Evolutionary conservation across 2,329 filamentous ascomycete genomes (phyloP).

Genomic region (Phialophora chinensis): DNA sequence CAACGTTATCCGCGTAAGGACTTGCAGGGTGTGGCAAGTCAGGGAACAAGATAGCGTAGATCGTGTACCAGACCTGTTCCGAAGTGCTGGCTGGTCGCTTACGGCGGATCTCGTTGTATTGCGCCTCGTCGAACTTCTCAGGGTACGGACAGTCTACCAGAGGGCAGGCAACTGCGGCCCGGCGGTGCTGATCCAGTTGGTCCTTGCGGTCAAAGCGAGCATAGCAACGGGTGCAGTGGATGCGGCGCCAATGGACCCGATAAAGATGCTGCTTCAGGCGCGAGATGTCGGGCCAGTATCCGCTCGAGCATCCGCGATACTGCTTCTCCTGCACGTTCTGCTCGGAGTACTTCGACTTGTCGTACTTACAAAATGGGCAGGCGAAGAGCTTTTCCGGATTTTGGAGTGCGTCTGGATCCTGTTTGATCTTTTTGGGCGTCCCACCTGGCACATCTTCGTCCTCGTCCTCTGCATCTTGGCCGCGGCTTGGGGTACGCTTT

Average conservation of each 20-base stretch:
- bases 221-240: conserved; percentile 35
- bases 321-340: conserved; percentile 36
- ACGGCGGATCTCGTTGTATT: conserved; percentile 35
- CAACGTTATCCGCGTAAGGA: conserved; percentile 36
- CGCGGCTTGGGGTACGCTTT: conserved; percentile 23
- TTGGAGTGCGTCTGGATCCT: conserved; percentile 22
- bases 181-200: conserved; percentile 30
- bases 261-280: conserved; percentile 40
- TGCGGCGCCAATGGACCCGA: conserved; percentile 36
- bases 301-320: conserved; percentile 37
- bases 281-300: conserved; percentile 38
- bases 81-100: conserved; percentile 34
- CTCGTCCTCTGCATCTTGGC: conserved; percentile 29
- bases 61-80: conserved; percentile 38
- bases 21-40: conserved; percentile 31
- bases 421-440: conserved; percentile 37
- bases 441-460: conserved; percentile 34
- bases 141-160: conserved; percentile 36
- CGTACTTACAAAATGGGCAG: conserved; percentile 38
- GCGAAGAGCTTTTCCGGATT: conserved; percentile 34
- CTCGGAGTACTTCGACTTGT: conserved; percentile 36
- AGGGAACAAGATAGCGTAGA: conserved; percentile 37
- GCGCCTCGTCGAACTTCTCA: conserved; percentile 37
- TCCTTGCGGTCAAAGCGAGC: conserved; percentile 30
- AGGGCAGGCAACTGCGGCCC: conserved; percentile 22